Evolutionary conservation across 2,329 filamentous ascomycete genomes (phyloP).

Genomic region (Cladosporium sp.): DNA sequence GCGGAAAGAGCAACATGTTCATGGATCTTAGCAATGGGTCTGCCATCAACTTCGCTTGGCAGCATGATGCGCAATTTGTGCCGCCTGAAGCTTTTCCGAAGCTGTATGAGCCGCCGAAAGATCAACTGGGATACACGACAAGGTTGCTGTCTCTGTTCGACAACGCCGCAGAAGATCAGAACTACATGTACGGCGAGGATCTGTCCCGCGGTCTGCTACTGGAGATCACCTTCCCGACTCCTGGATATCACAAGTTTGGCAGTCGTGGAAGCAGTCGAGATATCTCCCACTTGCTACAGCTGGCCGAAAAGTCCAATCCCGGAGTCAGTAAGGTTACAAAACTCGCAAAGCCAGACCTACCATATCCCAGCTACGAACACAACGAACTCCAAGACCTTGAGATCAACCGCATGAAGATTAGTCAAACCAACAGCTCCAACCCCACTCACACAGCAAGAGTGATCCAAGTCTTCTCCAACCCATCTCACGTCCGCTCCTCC

Average conservation of each 20-base stretch:
- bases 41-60: slow-evolving; percentile 20
- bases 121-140: slow-evolving; percentile 16
- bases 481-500: slow-evolving; percentile 19
- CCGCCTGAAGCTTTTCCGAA: slow-evolving; percentile 13
- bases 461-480: slow-evolving; percentile 20
- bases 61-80: slow-evolving; percentile 22
- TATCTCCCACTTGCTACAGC: background rate
- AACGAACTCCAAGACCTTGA: slow-evolving; percentile 4
- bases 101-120: slow-evolving; percentile 13
- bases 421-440: slow-evolving; percentile 16
- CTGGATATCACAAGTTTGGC: background rate
- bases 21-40: slow-evolving; percentile 19
- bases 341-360: background rate
- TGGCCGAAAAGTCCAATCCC: background rate
- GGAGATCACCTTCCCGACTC: slow-evolving; percentile 23
- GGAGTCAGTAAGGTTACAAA: no score
- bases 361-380: background rate
- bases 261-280: background rate
- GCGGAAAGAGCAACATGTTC: slow-evolving; percentile 21
- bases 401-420: slow-evolving; percentile 12
- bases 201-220: slow-evolving; percentile 25
- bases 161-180: slow-evolving; percentile 40
- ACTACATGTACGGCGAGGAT: slow-evolving; percentile 19
- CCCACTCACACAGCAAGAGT: slow-evolving; percentile 20
- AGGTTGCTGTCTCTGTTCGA: slow-evolving; percentile 38